Conservation (phyloP, 352 stramenopile species). For the Pythium vanterpoolii region DNA sequence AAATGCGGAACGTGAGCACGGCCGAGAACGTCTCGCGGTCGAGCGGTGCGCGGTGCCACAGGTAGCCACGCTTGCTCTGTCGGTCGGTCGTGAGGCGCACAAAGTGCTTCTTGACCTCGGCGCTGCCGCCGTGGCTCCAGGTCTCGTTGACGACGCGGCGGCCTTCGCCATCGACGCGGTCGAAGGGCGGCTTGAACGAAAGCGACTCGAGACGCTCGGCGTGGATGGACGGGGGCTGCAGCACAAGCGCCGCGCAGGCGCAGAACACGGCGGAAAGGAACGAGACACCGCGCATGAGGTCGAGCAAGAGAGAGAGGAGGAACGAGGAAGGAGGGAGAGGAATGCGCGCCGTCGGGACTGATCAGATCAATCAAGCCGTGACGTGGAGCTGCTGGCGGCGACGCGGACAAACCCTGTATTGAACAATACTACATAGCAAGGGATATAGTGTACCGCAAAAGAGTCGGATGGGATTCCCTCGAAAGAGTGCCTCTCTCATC, state of each 20-base stretch:
- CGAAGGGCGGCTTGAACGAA: constrained; percentile 79
- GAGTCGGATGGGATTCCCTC: constrained; percentile 26
- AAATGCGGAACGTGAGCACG: constrained; percentile 82
- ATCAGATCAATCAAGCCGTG: constrained; percentile 14
- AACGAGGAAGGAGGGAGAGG: constrained; percentile 2
- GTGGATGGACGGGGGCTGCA: not conserved
- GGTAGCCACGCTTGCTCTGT: constrained; percentile 80
- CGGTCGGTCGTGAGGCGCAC: constrained; percentile 85
- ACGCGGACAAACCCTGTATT: constrained; percentile 1
- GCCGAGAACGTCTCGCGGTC: constrained; percentile 51
- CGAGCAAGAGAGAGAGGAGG: not conserved
- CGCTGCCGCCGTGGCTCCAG: constrained; percentile 67
- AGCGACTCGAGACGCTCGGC: constrained; percentile 53
- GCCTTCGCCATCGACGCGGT: constrained; percentile 56
- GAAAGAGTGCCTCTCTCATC: not conserved
- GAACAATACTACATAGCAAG: not conserved
- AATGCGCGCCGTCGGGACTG: not conserved
- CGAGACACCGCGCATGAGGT: constrained; percentile 9
- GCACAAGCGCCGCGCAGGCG: constrained; percentile 25
- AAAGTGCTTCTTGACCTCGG: constrained; percentile 85
- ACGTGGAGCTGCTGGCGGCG: constrained; percentile 11
- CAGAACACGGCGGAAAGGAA: constrained; percentile 29
- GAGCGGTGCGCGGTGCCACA: constrained; percentile 68
- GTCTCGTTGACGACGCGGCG: constrained; percentile 69
- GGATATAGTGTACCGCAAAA: not conserved